phyloP scores from a whole-genome alignment of 139 green algal species.

The Deuterostichococcus epilithicus region DNA sequence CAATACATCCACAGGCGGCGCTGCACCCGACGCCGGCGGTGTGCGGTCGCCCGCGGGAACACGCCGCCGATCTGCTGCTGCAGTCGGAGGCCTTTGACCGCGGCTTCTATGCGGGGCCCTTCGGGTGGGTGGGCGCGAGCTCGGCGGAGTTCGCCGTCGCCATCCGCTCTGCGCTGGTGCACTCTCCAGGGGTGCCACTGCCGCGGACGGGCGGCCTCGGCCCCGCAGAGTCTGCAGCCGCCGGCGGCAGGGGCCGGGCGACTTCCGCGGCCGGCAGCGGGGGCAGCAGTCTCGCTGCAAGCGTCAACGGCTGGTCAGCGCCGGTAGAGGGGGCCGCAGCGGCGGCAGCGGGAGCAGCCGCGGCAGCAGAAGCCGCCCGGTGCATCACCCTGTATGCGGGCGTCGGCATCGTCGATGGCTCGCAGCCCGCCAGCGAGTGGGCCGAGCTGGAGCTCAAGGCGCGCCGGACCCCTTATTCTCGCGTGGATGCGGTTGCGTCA shows the following conservation, averaged over 20 bases:
- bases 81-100: slow-evolving; percentile 88
- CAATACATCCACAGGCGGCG: slow-evolving; percentile 64
- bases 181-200: slow-evolving; percentile 2
- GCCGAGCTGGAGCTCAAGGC: slow-evolving; percentile 89
- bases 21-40: slow-evolving; percentile 91
- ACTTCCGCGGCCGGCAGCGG: not conserved
- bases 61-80: slow-evolving; percentile 37
- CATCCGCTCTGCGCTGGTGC: slow-evolving; percentile 91
- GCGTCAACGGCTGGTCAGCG: not conserved
- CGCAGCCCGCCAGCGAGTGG: slow-evolving; percentile 80
- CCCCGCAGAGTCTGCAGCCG: slow-evolving; percentile 1
- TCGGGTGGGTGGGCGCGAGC: slow-evolving; percentile 84
- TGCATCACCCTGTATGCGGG: slow-evolving; percentile 82
- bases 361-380: not conserved
- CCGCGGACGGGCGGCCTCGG: not conserved
- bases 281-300: not conserved
- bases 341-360: not conserved
- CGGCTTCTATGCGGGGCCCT: slow-evolving; percentile 92
- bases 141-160: slow-evolving; percentile 94
- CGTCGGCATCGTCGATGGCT: slow-evolving; percentile 91
- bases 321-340: not conserved
- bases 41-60: slow-evolving; percentile 69
- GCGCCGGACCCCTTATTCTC: too few species aligned
- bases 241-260: too few species aligned
- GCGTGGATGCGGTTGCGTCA: too few species aligned